Conservation (phyloP, 2,329 filamentous ascomycete genomes). For the Hypoxylon sp. region DNA sequence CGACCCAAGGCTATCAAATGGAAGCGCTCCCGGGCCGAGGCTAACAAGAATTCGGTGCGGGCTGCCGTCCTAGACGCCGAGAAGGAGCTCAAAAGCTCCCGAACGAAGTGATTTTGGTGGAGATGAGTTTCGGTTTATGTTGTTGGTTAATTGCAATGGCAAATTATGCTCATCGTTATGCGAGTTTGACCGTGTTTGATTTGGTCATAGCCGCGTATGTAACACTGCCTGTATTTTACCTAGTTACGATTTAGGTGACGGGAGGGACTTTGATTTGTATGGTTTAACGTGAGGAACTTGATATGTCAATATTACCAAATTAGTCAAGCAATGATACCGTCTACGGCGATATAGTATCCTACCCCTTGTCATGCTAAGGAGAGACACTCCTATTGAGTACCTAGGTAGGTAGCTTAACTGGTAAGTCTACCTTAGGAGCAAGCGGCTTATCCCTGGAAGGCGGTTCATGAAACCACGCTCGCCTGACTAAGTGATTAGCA, state of each 20-base stretch:
- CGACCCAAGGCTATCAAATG: slow-evolving; percentile 2
- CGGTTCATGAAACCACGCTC: not conserved
- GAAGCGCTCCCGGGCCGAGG: slow-evolving; percentile 9
- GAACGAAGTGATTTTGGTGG: not conserved
- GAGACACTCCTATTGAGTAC: not conserved
- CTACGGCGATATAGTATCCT: not conserved
- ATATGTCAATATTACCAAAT: not conserved
- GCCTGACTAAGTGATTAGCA: not conserved
- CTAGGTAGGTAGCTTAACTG: not conserved
- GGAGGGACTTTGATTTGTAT: slow-evolving; percentile 1
- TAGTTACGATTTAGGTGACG: not conserved
- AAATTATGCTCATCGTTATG: slow-evolving; percentile 3
- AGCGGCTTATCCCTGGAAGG: not conserved
- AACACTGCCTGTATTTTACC: not conserved
- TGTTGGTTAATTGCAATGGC: slow-evolving; percentile 7
- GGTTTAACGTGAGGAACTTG: not conserved
- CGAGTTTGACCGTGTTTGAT: not conserved
- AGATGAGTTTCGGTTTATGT: not conserved
- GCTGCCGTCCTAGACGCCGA: slow-evolving; percentile 4
- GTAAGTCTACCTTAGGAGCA: not conserved
- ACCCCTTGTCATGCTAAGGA: not conserved
- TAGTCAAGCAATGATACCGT: not conserved
- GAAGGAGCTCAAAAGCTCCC: not conserved
- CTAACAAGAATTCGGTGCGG: not conserved
- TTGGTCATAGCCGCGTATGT: slow-evolving; percentile 6